Conservation (phyloP, 2,329 filamentous ascomycete species). For the Plectosphaerella sp. region DNA sequence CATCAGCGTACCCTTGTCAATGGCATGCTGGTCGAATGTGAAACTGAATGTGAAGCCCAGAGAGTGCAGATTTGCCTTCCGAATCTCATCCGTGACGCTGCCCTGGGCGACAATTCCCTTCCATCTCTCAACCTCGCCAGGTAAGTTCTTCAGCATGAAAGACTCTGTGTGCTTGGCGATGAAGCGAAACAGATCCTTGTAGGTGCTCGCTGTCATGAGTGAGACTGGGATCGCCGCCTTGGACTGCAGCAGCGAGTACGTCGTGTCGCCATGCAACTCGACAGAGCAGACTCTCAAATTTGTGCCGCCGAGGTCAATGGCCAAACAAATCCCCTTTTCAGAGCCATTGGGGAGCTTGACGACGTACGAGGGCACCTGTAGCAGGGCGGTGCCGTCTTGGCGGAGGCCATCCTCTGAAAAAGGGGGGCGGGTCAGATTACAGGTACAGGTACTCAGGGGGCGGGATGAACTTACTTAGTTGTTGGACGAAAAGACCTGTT, state of each 20-base stretch:
- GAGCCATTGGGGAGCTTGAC: conserved; percentile 73
- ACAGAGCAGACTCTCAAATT: conserved; percentile 27
- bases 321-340: conserved; percentile 53
- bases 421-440: neutral
- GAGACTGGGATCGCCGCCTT: conserved; percentile 20
- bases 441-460: neutral
- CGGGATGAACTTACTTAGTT: conserved; percentile 12
- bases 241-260: conserved; percentile 66
- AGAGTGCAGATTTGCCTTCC: conserved; percentile 8
- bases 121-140: conserved; percentile 5
- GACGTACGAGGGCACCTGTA: conserved; percentile 76
- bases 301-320: conserved; percentile 28
- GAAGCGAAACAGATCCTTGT: conserved; percentile 66
- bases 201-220: conserved; percentile 15
- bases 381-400: conserved; percentile 7
- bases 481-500: conserved; percentile 12
- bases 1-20: conserved; percentile 65
- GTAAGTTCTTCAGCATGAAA: conserved; percentile 61
- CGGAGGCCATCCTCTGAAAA: conserved; percentile 41
- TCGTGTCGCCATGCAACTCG: conserved; percentile 50
- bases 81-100: neutral
- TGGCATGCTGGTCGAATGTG: conserved; percentile 68
- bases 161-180: conserved; percentile 67
- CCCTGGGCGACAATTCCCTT: neutral
- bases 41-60: conserved; percentile 48